These are phyloP conservation scores for Candida sonorensis DNA, from an alignment of 805 yeast genomes.

Conservation along the genomic window DNA sequence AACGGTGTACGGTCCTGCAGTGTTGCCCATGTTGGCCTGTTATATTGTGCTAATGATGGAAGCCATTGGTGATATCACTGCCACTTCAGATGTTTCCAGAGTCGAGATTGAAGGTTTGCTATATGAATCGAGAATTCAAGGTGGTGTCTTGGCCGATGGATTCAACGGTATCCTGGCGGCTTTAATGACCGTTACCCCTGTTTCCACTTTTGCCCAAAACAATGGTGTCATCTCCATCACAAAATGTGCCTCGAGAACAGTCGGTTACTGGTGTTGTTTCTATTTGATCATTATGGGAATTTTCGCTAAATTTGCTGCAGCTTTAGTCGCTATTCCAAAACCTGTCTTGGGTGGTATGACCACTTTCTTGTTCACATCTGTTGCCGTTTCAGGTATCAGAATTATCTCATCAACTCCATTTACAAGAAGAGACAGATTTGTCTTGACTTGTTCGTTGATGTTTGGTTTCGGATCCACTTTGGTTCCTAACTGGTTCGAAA, in stretches of 20 bases:
- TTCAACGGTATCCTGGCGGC: slow-evolving; percentile 72
- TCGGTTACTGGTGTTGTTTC: slow-evolving; percentile 48
- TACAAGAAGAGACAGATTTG: slow-evolving; percentile 51
- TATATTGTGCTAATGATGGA: slow-evolving; percentile 84
- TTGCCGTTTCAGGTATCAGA: slow-evolving; percentile 52
- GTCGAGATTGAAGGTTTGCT: slow-evolving; percentile 74
- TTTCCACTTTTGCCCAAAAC: slow-evolving; percentile 91
- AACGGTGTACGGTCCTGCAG: slow-evolving; percentile 75
- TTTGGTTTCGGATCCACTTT: slow-evolving; percentile 48
- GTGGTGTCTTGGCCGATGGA: slow-evolving; percentile 90
- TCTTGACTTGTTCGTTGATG: slow-evolving; percentile 43
- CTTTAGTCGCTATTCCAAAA: slow-evolving; percentile 76
- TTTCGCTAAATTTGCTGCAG: slow-evolving; percentile 81
- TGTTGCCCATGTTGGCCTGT: slow-evolving; percentile 78
- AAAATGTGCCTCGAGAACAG: slow-evolving; percentile 80
- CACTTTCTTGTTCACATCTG: slow-evolving; percentile 47
- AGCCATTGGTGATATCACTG: slow-evolving; percentile 91
- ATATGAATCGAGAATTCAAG: slow-evolving; percentile 84
- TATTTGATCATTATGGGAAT: slow-evolving; percentile 82
- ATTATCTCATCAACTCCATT: slow-evolving; percentile 48
- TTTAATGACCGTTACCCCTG: slow-evolving; percentile 77
- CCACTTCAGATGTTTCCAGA: slow-evolving; percentile 87
- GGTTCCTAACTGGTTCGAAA: slow-evolving; percentile 39
- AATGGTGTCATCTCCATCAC: slow-evolving; percentile 92
- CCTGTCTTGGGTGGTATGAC: slow-evolving; percentile 87